phyloP scores from a whole-genome alignment of 1,139 yeast genomes.

The Meyerozyma sp. region DNA sequence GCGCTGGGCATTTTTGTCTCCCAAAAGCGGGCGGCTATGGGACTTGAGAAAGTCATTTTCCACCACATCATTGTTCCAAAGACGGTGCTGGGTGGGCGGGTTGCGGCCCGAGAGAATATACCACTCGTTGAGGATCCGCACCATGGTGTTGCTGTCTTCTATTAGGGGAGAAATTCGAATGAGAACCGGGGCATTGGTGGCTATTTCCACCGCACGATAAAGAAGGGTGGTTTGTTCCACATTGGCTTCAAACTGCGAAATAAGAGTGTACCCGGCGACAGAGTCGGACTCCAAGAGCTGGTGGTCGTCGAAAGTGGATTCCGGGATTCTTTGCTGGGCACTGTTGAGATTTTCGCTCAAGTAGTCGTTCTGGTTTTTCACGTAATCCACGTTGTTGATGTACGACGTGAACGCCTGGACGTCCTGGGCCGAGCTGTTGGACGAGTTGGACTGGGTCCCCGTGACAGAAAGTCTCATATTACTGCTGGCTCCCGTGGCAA shows the following conservation, averaged over 20 bases:
- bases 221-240: constrained; percentile 12
- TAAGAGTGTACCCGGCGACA: constrained; percentile 20
- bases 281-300: constrained; percentile 13
- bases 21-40: constrained; percentile 4
- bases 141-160: constrained; percentile 14
- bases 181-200: constrained; percentile 14
- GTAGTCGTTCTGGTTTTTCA: constrained; percentile 17
- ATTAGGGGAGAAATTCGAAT: constrained; percentile 24
- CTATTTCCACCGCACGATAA: constrained; percentile 15
- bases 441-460: neutral
- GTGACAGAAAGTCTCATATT: neutral
- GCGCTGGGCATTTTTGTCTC: neutral
- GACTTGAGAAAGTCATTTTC: constrained; percentile 12
- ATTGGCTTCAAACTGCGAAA: constrained; percentile 13
- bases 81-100: constrained; percentile 13
- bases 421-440: neutral
- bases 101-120: constrained; percentile 23
- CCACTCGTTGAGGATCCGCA: constrained; percentile 33
- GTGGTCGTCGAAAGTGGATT: constrained; percentile 10
- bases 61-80: constrained; percentile 15
- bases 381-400: constrained; percentile 22
- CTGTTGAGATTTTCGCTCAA: constrained; percentile 14
- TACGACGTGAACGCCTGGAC: constrained; percentile 16
- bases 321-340: constrained; percentile 6
- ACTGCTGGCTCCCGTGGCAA: neutral